Evolutionary conservation across 2,329 filamentous ascomycete species (phyloP), one percentile per base, ranked within the genome.

Genomic region (Fusarium longipes): DNA sequence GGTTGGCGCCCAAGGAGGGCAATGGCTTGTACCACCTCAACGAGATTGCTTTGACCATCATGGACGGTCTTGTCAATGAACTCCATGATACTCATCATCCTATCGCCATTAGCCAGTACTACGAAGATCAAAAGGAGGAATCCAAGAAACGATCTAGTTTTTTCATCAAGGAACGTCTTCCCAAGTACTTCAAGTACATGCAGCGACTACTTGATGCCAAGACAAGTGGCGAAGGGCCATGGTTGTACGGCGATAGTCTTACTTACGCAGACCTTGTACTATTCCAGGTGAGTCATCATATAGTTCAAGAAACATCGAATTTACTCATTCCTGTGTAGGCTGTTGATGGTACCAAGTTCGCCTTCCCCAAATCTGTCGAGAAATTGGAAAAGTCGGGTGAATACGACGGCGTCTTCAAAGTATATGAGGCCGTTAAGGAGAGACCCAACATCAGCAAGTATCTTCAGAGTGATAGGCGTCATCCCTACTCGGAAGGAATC

Each of bases 81-180:
- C 77, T 87, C 1, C 92, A 94, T 74, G 90, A 94, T 70, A 88
- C 87, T 25, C 92, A 95, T 75, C 92, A 95, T 73, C 92, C 92
- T 1, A 80, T 93, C 50, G 83, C 86, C 3, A 73, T 80, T 0
- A 74, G 76, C 2, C 74, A 85, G 6, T 91, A 89, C 75, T 95
- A 93, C 71, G 90, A 93, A 73, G 90, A 93, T 25, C 92, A 95
- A 78, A 92, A 90, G 75, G 80, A 82, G 1, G 91, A 92, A 75
- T 82, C 88, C 17, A 78, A 88, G 73, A 82, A 81, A 59, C 85
- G 83, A 63, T 83, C 86, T 10, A 80, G 80, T 39, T 83, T 88
- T 55, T 93, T 89, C 58, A 80, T 88, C 10, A 78, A 83, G 53
- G 83, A 81, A 40, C 82, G 92, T 2, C 80, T 94, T 30, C 91